Conservation (phyloP, 2,329 filamentous ascomycete species). For the Rutstroemia sp. region DNA sequence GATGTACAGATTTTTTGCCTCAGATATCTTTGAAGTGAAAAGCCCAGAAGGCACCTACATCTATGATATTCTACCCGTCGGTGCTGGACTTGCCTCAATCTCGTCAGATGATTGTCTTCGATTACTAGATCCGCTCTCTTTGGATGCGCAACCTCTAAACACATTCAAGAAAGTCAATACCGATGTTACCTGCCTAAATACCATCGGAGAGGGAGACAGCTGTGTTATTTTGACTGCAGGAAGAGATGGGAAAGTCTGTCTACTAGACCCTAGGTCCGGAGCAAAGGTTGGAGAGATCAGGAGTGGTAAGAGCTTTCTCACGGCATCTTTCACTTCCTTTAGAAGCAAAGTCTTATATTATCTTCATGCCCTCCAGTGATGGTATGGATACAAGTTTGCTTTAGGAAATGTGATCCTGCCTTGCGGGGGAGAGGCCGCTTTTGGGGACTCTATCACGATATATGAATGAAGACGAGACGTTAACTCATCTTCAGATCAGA, state of each 20-base stretch:
- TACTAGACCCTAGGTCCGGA: slow-evolving; percentile 57
- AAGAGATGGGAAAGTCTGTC: slow-evolving; percentile 57
- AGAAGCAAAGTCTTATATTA: neutral
- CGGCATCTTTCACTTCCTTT: neutral
- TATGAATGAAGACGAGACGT: neutral
- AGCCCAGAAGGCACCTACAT: slow-evolving; percentile 33
- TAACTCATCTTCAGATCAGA: slow-evolving; percentile 31
- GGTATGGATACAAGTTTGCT: neutral
- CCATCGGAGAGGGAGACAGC: slow-evolving; percentile 41
- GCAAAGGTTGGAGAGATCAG: slow-evolving; percentile 35
- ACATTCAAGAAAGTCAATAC: slow-evolving; percentile 46
- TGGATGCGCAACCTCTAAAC: slow-evolving; percentile 44
- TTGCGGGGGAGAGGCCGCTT: neutral
- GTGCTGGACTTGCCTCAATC: slow-evolving; percentile 37
- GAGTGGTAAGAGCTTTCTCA: slow-evolving; percentile 26
- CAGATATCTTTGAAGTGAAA: slow-evolving; percentile 22
- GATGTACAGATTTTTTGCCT: slow-evolving; percentile 27
- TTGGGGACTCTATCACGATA: neutral
- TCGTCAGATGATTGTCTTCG: slow-evolving; percentile 65
- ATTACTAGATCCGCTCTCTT: slow-evolving; percentile 51
- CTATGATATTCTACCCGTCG: slow-evolving; percentile 34
- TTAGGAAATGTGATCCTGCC: too few species aligned
- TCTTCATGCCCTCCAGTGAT: slow-evolving; percentile 1
- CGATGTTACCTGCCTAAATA: slow-evolving; percentile 56
- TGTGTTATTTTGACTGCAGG: slow-evolving; percentile 59